Base-by-base conservation (phyloP, 805 yeast genomes). In the Nadsonia fulvescens region DNA sequence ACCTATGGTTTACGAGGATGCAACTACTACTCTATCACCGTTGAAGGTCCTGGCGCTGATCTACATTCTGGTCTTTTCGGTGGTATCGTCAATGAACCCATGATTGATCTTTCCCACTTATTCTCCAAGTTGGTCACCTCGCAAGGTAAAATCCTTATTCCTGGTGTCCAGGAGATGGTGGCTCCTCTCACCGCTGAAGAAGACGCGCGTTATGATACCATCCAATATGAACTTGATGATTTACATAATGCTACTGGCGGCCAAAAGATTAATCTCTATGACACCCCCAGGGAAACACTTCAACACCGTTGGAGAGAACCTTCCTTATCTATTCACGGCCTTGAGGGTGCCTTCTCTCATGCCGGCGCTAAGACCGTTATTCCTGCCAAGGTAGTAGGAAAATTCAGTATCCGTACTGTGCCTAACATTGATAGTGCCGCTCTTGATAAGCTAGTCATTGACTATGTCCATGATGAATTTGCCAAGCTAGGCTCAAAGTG, bases 301-400 rank as follows among this genome's bases (percentile, higher is more conserved):
- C 86, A 82, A 76, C 95, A 83, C 54, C 72, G 98, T 66, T 89
- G 99, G 99, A 75, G 99, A 63, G 82, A 63, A 56, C 99, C 99
- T 30, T 81, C 96, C 5, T 61, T 89, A 43, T 83, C 96, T 3
- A 53, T 89, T 38, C 99, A 89, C 54, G 99, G 99, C 39, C 66
- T 89, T 30, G 98, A 89, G 56, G 98, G 98, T 37, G 99, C 96
- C 5, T 89, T 89, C 53, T 72, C 75, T 24, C 86, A 77, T 22
- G 65, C 76, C 24, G 99, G 99, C 37, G 99, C 96, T 32, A 89
- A 89, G 61, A 89, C 99, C 17, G 99, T 89, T 27, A 89, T 89
- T 38, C 99, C 99, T 18, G 78, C 94, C 25, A 75, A 73, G 48
- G 96, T 89, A 17, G 53, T 59, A 28, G 99, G 99, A 44, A 89